Evolutionary conservation across 768 basidiomycete genomes (phyloP).

Genomic region (Clavulina sp.): DNA sequence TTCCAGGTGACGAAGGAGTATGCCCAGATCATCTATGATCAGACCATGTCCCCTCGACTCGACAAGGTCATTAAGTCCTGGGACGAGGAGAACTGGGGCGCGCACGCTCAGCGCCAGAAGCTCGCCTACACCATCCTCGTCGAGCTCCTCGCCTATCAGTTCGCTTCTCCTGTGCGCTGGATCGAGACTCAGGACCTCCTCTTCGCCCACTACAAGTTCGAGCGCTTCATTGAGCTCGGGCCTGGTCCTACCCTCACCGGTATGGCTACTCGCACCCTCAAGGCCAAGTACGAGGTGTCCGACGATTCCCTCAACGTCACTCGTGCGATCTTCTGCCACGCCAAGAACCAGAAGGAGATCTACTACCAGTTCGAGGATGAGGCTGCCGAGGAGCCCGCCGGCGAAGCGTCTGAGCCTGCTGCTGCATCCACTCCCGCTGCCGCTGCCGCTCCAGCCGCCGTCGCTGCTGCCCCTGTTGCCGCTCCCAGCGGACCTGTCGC

Average conservation of each 20-base stretch:
- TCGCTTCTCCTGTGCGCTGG: conserved; percentile 97
- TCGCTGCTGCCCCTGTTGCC: conserved; percentile 22
- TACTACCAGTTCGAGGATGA: conserved; percentile 97
- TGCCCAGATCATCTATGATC: conserved; percentile 88
- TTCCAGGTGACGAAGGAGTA: conserved; percentile 75
- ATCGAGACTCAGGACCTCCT: conserved; percentile 96
- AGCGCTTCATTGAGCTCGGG: conserved; percentile 88
- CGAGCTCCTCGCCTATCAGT: conserved; percentile 94
- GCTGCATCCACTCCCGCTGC: conserved; percentile 20
- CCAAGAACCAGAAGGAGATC: conserved; percentile 92
- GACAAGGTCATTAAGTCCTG: conserved; percentile 88
- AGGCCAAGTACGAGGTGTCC: conserved; percentile 80
- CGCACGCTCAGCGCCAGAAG: conserved; percentile 67
- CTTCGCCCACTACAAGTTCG: conserved; percentile 72
- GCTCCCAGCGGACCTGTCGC: conserved; percentile 46
- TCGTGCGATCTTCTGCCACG: conserved; percentile 75
- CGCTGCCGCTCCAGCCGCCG: conserved; percentile 24
- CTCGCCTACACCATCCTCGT: conserved; percentile 93
- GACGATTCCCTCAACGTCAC: conserved; percentile 72
- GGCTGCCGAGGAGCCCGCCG: conserved; percentile 26
- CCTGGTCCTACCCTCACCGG: conserved; percentile 93
- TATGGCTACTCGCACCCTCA: conserved; percentile 79
- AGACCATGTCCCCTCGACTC: conserved; percentile 87
- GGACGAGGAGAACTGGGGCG: conserved; percentile 82
- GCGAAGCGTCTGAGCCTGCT: conserved; percentile 18